A percentile compares a stretch with the other conserved stretches of the same genome.
Evolutionary conservation across 2,329 filamentous ascomycete species (phyloP).

Genomic region (Amauroascus niger): DNA sequence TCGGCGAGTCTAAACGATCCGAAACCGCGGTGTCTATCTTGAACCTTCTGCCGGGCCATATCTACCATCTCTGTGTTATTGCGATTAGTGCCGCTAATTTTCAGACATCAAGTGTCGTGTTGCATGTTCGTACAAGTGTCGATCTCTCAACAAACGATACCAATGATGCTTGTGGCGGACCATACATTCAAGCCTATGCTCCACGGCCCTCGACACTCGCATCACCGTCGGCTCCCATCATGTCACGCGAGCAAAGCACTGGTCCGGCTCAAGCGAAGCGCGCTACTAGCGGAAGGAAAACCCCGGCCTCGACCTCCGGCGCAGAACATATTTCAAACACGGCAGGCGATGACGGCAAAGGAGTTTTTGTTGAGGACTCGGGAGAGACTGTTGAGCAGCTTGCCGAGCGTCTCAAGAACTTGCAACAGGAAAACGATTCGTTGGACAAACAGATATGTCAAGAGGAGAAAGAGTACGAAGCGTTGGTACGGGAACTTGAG

Average conservation of each 20-base stretch:
- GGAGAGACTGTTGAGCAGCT: constrained; percentile 65
- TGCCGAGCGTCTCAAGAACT: constrained; percentile 67
- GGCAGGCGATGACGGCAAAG: constrained; percentile 33
- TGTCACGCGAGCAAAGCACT: constrained; percentile 57
- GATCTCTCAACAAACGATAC: constrained; percentile 33
- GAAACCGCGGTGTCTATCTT: constrained; percentile 88
- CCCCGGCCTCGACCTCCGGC: constrained; percentile 58
- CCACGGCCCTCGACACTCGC: constrained; percentile 47
- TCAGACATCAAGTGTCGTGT: constrained; percentile 74
- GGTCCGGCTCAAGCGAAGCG: constrained; percentile 48
- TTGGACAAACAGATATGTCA: constrained; percentile 55
- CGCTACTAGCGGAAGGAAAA: constrained; percentile 59
- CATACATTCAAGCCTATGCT: constrained; percentile 45
- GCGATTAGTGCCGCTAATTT: constrained; percentile 88
- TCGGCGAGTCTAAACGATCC: constrained; percentile 71
- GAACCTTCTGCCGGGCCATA: constrained; percentile 73
- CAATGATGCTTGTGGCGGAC: constrained; percentile 28
- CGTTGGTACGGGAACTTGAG: constrained; percentile 57
- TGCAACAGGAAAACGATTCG: constrained; percentile 76
- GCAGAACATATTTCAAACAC: constrained; percentile 30
- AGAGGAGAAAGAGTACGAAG: constrained; percentile 61
- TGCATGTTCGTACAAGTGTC: constrained; percentile 67
- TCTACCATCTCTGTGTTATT: constrained; percentile 88
- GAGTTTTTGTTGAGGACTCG: constrained; percentile 42
- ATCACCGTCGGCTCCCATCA: constrained; percentile 51